Conservation (phyloP, 2,329 filamentous ascomycete genomes). For the Plectosphaerella cucumerina region DNA sequence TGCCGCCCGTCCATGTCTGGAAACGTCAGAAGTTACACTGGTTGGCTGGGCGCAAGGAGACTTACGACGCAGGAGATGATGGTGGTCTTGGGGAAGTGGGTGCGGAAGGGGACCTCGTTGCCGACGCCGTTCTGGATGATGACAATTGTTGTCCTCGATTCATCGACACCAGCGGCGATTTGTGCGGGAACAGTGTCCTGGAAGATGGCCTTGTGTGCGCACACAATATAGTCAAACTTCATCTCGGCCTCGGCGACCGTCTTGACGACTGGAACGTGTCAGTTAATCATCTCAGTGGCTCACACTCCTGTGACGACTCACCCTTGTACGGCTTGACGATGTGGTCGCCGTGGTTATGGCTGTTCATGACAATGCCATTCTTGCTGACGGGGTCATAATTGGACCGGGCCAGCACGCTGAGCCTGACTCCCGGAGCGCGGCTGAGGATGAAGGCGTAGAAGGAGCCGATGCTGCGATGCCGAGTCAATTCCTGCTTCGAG, state of each 20-base stretch:
- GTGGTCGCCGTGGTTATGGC: slow-evolving; percentile 52
- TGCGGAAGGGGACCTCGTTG: slow-evolving; percentile 51
- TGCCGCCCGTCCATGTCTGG: slow-evolving; percentile 49
- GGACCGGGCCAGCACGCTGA: slow-evolving; percentile 57
- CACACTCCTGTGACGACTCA: slow-evolving; percentile 11
- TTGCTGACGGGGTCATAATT: slow-evolving; percentile 52
- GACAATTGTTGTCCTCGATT: slow-evolving; percentile 44
- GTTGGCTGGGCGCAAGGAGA: slow-evolving; percentile 1
- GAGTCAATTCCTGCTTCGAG: not conserved
- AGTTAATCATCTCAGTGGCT: not conserved
- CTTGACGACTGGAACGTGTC: slow-evolving; percentile 32
- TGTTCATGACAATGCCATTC: slow-evolving; percentile 49
- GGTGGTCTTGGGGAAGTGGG: slow-evolving; percentile 43
- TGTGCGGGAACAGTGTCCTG: slow-evolving; percentile 29
- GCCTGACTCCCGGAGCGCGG: slow-evolving; percentile 35
- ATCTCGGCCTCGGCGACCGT: slow-evolving; percentile 39
- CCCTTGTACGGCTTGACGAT: slow-evolving; percentile 41
- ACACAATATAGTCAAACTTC: slow-evolving; percentile 52
- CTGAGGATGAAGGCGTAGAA: slow-evolving; percentile 53
- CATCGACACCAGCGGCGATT: slow-evolving; percentile 29
- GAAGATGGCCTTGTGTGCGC: slow-evolving; percentile 50
- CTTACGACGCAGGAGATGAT: slow-evolving; percentile 52
- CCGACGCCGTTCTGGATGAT: slow-evolving; percentile 59
- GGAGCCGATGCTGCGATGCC: slow-evolving; percentile 42
- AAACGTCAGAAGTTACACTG: not conserved